A percentile compares a stretch with the other conserved stretches of the same genome.
Evolutionary conservation across 2,329 filamentous ascomycete species (phyloP).

Genomic region (Aspergillus viridinutans): DNA sequence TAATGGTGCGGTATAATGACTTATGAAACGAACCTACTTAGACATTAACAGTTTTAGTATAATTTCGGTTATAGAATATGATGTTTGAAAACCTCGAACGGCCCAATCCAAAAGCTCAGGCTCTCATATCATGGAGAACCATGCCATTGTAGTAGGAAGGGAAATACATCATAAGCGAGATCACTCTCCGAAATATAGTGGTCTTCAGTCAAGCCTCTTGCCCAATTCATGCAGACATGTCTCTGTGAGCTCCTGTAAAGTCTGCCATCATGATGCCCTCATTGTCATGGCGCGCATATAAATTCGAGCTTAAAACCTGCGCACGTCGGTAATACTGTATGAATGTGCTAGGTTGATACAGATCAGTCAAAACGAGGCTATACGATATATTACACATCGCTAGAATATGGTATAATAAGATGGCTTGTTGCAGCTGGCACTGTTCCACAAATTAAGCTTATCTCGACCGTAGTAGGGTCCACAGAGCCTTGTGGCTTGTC

Average conservation of each 20-base stretch:
- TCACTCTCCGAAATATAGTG: slow-evolving; percentile 20
- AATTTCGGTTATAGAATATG: not conserved
- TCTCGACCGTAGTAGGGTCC: no score
- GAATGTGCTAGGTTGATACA: no score
- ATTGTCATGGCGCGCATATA: slow-evolving; percentile 13
- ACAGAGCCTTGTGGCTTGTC: no score
- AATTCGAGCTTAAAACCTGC: no score
- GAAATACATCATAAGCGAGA: slow-evolving; percentile 7
- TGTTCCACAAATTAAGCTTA: no score
- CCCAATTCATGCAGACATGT: slow-evolving; percentile 33
- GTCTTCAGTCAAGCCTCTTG: slow-evolving; percentile 34
- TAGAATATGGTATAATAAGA: no score
- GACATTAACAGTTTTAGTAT: not conserved
- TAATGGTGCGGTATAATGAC: not conserved
- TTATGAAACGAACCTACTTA: not conserved
- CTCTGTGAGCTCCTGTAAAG: slow-evolving; percentile 12
- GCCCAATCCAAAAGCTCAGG: not conserved
- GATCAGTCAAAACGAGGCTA: no score
- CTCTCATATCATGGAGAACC: not conserved
- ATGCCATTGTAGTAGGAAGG: not conserved
- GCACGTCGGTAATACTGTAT: no score
- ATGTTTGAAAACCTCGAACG: not conserved
- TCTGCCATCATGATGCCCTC: no score
- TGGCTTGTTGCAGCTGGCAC: no score
- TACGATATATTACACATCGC: no score